These are phyloP conservation scores for Aspergillus asperescens DNA, from an alignment of 495 filamentous ascomycete species.

Conservation along the genomic window DNA sequence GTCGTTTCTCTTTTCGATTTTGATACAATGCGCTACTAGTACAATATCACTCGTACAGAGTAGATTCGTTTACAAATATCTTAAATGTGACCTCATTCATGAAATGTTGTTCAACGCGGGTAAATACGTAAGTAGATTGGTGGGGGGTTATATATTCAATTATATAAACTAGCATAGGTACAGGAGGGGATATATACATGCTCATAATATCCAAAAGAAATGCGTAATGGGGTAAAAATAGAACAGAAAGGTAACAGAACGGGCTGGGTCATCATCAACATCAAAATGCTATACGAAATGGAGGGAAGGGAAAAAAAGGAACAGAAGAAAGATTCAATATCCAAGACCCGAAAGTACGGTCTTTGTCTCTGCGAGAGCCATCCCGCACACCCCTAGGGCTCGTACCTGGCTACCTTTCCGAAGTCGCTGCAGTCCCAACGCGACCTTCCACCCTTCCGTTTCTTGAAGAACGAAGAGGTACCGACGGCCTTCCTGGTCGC, in stretches of 20 bases:
- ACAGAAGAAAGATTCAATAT: slow-evolving; percentile 8
- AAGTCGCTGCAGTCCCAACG: slow-evolving; percentile 69
- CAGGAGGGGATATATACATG: slow-evolving; percentile 5
- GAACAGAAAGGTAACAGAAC: not conserved
- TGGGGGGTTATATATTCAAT: too few species aligned
- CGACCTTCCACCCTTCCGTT: slow-evolving; percentile 90
- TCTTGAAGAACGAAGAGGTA: slow-evolving; percentile 80
- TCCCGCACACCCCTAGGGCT: slow-evolving; percentile 51
- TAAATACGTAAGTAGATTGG: too few species aligned
- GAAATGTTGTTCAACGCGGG: too few species aligned
- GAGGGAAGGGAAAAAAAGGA: not conserved
- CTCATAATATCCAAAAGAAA: not conserved
- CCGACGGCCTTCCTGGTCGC: slow-evolving; percentile 76
- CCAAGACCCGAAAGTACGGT: slow-evolving; percentile 18
- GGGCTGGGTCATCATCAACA: slow-evolving; percentile 1
- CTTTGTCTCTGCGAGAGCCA: slow-evolving; percentile 17
- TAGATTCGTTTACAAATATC: too few species aligned
- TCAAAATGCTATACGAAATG: not conserved
- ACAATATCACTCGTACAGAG: not conserved
- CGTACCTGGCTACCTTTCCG: slow-evolving; percentile 64
- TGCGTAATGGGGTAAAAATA: not conserved
- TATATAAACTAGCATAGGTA: slow-evolving; percentile 3
- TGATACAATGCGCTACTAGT: not conserved
- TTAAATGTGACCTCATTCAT: too few species aligned
- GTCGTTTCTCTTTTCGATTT: too few species aligned